Percentiles rank a stretch among this genome's conserved stretches.
phyloP scores from a whole-genome alignment of 768 basidiomycete species.

The Mycena albidolilacea region DNA sequence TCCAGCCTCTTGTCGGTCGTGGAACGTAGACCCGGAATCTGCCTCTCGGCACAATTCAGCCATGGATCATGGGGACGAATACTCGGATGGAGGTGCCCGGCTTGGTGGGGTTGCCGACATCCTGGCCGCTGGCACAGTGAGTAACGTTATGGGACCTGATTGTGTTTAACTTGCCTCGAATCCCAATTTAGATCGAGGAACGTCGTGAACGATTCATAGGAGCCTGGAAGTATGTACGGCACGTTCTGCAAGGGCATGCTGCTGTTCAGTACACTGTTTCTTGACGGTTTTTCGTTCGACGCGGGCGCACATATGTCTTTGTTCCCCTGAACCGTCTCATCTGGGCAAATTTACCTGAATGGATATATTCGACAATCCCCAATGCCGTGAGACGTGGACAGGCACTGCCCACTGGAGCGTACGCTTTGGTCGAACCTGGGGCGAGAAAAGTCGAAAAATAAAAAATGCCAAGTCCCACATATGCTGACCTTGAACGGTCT shows the following conservation, averaged over 20 bases:
- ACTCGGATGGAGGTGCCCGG: constrained; percentile 52
- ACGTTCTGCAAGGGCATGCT: background rate
- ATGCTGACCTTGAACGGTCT: background rate
- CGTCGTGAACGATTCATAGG: constrained; percentile 7
- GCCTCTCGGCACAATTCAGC: constrained; percentile 23
- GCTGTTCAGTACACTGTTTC: background rate
- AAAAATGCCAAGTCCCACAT: background rate
- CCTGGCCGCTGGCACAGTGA: constrained; percentile 63
- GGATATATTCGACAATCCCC: background rate
- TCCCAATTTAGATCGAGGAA: constrained; percentile 9
- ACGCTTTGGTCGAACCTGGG: background rate
- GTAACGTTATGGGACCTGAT: constrained; percentile 9
- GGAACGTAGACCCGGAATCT: constrained; percentile 29
- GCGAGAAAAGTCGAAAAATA: background rate
- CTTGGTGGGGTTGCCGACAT: constrained; percentile 62
- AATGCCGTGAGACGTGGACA: background rate
- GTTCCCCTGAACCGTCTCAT: background rate
- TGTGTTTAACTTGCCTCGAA: constrained; percentile 19
- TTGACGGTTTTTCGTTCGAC: background rate
- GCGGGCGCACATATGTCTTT: background rate
- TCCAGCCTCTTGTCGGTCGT: constrained; percentile 38
- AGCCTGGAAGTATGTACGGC: background rate
- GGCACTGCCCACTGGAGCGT: background rate
- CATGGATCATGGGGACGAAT: constrained; percentile 54
- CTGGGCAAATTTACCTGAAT: background rate